Evolutionary conservation across 345 rosid species (phyloP), one percentile per base, ranked within the genome.

Genomic region (Hibiscus mutabilis): DNA sequence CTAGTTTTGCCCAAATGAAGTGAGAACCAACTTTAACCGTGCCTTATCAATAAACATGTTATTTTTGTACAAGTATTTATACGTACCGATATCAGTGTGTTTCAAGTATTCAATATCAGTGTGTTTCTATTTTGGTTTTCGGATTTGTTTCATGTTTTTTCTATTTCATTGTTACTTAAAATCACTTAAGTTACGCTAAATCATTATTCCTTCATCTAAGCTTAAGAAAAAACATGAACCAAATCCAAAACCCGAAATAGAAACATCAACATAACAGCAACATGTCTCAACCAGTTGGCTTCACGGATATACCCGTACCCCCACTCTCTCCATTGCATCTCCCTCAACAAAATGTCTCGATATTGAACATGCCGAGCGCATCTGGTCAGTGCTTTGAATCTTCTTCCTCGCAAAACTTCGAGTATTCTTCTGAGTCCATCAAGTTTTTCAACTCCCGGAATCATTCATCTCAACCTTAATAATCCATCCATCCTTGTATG

Each of bases 361-460:
- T 14, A 42, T 51, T 56, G 40, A 46, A 16, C 21, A 37, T 16
- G 53, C n/a, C n/a, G 40, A 62, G 33, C 40, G 18, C 5, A 51
- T 76, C 78, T 56, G 37, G 72, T 92, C 75, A 94, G 44, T 94
- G 96, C 75, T 86, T 79, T 16, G 82, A 86, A 55, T 92, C 97
- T 80, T 95, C 99, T 79, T 92, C 97, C 79, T 95, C 98, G 14
- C 98, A 95, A 83, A 89, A 89, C 80, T 90, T 92, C 9, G 85
- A 77, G 81, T 95, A 95, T 64, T 85, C 77, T 14, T 88, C 93
- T 1, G 97, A 77, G 71, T 84, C 89, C 93, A 86, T 92, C 85
- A 95, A 79, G 74, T 81, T 89, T 65, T 82, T 79, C 71, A 86
- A 77, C 75, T 95, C 92, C 84, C 79, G 1, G 67, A 77, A 51